phyloP scores from a whole-genome alignment of 306 rosid species.

The Alnus rubra region DNA sequence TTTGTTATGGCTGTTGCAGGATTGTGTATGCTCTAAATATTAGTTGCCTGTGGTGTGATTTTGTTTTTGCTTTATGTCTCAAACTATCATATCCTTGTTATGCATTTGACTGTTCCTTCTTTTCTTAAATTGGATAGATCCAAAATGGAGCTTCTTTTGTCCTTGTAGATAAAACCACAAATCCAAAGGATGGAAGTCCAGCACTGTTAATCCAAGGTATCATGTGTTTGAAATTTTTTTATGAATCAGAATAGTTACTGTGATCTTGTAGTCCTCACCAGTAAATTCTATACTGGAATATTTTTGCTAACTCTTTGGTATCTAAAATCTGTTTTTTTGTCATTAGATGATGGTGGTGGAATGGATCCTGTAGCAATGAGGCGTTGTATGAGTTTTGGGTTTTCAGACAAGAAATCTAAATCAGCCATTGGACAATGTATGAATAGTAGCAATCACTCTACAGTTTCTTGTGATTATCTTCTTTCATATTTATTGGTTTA shows the following conservation, averaged over 20 bases:
- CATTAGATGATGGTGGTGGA: conserved; percentile 87
- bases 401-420: conserved; percentile 75
- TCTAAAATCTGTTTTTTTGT: conserved; percentile 27
- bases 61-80: background rate
- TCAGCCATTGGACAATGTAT: conserved; percentile 87
- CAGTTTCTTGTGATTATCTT: conserved; percentile 17
- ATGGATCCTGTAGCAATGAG: conserved; percentile 88
- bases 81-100: conserved; percentile 13
- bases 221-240: conserved; percentile 20
- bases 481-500: conserved; percentile 34
- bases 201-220: conserved; percentile 91
- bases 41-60: conserved; percentile 11
- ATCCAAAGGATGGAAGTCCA: conserved; percentile 81
- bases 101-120: conserved; percentile 30
- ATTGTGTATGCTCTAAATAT: background rate
- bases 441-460: conserved; percentile 35
- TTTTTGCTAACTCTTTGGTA: conserved; percentile 10
- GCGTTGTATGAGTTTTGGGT: conserved; percentile 94
- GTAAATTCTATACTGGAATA: conserved; percentile 9
- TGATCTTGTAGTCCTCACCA: conserved; percentile 26
- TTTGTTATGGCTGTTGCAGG: background rate
- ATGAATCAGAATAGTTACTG: conserved; percentile 4
- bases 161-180: conserved; percentile 69
- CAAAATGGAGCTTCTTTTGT: conserved; percentile 95
- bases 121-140: conserved; percentile 63